Conservation (phyloP, 2,329 filamentous ascomycete species). For the Venturiaceae sp. region DNA sequence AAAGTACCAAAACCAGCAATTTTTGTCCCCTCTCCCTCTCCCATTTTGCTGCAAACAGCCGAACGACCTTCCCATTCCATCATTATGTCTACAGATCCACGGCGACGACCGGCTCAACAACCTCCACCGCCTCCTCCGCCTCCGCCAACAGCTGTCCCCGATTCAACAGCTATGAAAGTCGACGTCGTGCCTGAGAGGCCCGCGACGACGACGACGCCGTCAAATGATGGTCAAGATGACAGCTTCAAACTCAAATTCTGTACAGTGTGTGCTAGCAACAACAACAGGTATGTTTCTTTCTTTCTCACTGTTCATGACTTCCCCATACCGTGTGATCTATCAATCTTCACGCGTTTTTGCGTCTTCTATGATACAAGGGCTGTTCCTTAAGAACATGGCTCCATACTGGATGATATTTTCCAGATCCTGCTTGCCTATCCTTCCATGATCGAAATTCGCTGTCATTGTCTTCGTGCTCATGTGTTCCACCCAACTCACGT, state of each 20-base stretch:
- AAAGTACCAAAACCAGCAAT: background rate
- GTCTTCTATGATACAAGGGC: background rate
- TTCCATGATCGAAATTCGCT: background rate
- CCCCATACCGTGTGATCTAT: background rate
- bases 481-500: background rate
- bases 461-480: background rate
- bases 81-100: background rate
- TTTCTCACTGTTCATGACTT: background rate
- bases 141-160: conserved; percentile 19
- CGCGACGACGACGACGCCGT: conserved; percentile 6
- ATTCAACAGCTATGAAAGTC: conserved; percentile 13
- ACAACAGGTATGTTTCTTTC: conserved; percentile 65
- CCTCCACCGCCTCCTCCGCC: conserved; percentile 39
- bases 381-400: background rate
- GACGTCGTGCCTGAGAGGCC: background rate
- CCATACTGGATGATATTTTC: background rate
- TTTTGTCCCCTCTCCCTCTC: background rate
- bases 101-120: background rate
- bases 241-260: conserved; percentile 91
- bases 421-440: background rate
- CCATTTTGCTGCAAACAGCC: background rate
- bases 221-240: conserved; percentile 26
- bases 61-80: background rate
- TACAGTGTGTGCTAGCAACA: conserved; percentile 97
- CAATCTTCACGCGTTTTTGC: background rate